These are phyloP conservation scores for Leccinum subrobustum DNA, from an alignment of 1,284 basidiomycete species.

Conservation along the genomic window DNA sequence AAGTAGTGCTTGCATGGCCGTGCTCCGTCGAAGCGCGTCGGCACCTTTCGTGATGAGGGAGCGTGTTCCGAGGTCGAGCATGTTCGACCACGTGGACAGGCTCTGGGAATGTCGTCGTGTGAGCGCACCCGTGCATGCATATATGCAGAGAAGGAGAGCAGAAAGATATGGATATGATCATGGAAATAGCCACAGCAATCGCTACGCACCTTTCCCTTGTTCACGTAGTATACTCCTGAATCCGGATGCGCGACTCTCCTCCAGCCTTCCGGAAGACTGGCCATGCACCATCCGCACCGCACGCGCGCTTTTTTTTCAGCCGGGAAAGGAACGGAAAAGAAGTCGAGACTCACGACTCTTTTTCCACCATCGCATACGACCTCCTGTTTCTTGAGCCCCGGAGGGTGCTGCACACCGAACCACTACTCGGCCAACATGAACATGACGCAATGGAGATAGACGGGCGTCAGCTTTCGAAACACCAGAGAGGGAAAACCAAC, in stretches of 20 bases:
- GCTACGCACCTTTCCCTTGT: conserved; percentile 24
- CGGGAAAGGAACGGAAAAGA: background rate
- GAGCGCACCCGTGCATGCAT: background rate
- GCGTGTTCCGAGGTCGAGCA: conserved; percentile 8
- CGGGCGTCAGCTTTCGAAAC: background rate
- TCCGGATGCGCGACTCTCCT: conserved; percentile 29
- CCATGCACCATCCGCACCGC: background rate
- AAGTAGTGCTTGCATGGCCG: conserved; percentile 7
- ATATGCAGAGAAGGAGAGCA: background rate
- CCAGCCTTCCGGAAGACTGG: conserved; percentile 25
- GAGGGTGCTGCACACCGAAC: conserved; percentile 18
- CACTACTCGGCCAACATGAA: background rate
- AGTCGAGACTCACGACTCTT: conserved; percentile 11
- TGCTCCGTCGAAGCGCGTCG: conserved; percentile 4
- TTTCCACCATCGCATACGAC: background rate
- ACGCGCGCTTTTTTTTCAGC: background rate
- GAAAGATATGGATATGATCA: background rate
- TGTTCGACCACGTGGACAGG: conserved; percentile 23
- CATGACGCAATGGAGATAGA: background rate
- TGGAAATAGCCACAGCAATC: background rate
- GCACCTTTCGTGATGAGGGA: conserved; percentile 15
- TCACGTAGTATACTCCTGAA: conserved; percentile 27
- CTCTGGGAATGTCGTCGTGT: conserved; percentile 3
- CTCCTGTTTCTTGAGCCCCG: conserved; percentile 10
- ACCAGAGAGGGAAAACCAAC: background rate